Percentiles rank a stretch among this genome's conserved stretches.
Evolutionary conservation across 352 stramenopile genomes (phyloP).

Genomic region (Peronospora belbahrii): DNA sequence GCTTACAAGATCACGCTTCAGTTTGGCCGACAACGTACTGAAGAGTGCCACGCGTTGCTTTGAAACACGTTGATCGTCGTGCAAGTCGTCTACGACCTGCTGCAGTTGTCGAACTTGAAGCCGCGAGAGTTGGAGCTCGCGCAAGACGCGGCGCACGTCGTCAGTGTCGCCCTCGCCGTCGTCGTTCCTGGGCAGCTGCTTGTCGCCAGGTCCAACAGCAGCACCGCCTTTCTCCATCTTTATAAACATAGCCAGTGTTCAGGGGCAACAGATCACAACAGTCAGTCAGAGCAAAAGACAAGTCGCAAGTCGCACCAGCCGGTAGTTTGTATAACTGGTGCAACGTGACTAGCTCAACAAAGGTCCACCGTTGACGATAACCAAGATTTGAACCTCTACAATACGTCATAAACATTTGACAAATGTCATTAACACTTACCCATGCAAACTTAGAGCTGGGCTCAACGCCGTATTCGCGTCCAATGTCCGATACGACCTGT

Average conservation of each 20-base stretch:
- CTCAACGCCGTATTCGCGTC: slow-evolving; percentile 31
- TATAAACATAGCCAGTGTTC: slow-evolving; percentile 38
- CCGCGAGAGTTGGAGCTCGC: slow-evolving; percentile 26
- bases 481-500: slow-evolving; percentile 34
- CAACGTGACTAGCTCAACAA: slow-evolving; percentile 29
- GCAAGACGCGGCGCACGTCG: slow-evolving; percentile 23
- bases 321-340: slow-evolving; percentile 14
- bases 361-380: slow-evolving; percentile 23
- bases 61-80: slow-evolving; percentile 44
- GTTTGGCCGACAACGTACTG: slow-evolving; percentile 42
- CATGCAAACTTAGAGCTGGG: slow-evolving; percentile 17
- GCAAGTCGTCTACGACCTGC: slow-evolving; percentile 42
- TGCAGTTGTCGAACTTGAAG: slow-evolving; percentile 31
- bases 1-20: slow-evolving; percentile 71
- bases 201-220: slow-evolving; percentile 16
- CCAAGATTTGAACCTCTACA: slow-evolving; percentile 13
- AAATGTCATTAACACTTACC: slow-evolving; percentile 17
- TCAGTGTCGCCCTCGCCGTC: slow-evolving; percentile 15
- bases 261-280: slow-evolving; percentile 29
- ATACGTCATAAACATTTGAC: slow-evolving; percentile 17
- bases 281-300: slow-evolving; percentile 18
- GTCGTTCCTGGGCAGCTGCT: slow-evolving; percentile 30
- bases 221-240: slow-evolving; percentile 41
- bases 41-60: slow-evolving; percentile 51
- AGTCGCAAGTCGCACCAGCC: not conserved